These are phyloP conservation scores for Xenoacremonium recifei DNA, from an alignment of 2,329 filamentous ascomycete genomes.

Conservation along the genomic window DNA sequence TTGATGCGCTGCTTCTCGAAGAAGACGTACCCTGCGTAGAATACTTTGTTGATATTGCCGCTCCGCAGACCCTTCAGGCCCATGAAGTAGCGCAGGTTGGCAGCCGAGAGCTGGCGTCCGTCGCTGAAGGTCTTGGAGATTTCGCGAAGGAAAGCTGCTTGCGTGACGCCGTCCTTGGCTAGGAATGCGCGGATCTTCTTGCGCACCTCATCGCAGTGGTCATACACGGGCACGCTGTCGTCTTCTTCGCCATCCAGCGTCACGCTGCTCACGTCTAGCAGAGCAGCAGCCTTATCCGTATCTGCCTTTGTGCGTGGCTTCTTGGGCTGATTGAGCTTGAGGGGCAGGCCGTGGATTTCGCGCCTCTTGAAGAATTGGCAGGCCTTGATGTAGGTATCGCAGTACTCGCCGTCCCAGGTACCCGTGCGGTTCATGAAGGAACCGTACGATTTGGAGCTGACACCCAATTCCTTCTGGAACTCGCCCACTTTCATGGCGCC, in stretches of 20 bases:
- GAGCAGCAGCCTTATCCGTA: conserved; percentile 21
- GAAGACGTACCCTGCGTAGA: conserved; percentile 55
- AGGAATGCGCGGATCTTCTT: conserved; percentile 55
- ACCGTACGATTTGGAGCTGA: conserved; percentile 36
- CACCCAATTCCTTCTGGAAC: conserved; percentile 40
- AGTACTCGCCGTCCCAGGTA: conserved; percentile 32
- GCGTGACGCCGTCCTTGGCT: conserved; percentile 41
- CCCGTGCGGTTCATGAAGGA: conserved; percentile 51
- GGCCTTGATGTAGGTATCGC: conserved; percentile 34
- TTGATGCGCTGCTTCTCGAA: conserved; percentile 58
- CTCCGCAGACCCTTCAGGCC: conserved; percentile 44
- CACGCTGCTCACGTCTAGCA: conserved; percentile 42
- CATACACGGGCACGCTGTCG: conserved; percentile 47
- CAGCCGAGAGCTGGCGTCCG: conserved; percentile 38
- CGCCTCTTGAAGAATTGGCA: conserved; percentile 49
- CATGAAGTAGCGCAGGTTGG: conserved; percentile 49
- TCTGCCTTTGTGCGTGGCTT: conserved; percentile 22
- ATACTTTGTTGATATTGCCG: conserved; percentile 49
- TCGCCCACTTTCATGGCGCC: conserved; percentile 35
- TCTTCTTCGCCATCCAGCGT: conserved; percentile 46
- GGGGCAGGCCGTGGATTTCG: conserved; percentile 45
- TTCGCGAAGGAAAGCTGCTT: conserved; percentile 50
- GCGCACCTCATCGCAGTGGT: conserved; percentile 57
- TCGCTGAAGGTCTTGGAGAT: conserved; percentile 41
- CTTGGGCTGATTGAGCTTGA: conserved; percentile 32